Percentiles rank a stretch among this genome's conserved stretches.
These are phyloP conservation scores for Beta lomatogona DNA, from an alignment of 179 eudicot genomes.

Conservation along the genomic window DNA sequence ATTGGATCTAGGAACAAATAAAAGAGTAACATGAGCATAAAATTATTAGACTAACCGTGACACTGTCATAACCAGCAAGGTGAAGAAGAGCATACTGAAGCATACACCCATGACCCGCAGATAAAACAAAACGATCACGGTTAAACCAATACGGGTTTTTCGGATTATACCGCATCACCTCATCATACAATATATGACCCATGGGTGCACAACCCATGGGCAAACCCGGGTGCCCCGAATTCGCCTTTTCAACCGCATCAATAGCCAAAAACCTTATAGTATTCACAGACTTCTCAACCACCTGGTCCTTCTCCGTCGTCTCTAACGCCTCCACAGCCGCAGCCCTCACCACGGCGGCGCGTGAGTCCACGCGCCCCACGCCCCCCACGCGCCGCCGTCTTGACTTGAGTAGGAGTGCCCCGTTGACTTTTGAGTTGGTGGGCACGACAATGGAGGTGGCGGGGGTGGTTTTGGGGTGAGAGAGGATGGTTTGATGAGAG, in stretches of 20 bases:
- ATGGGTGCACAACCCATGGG: constrained; percentile 70
- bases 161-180: constrained; percentile 58
- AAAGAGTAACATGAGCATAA: not conserved
- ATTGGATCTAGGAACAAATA: no score
- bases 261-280: constrained; percentile 52
- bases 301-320: constrained; percentile 31
- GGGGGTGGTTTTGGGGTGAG: constrained; percentile 22
- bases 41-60: constrained; percentile 34
- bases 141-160: constrained; percentile 65
- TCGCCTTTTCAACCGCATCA: constrained; percentile 63
- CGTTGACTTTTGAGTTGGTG: constrained; percentile 17
- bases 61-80: constrained; percentile 64
- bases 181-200: constrained; percentile 57
- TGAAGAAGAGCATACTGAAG: constrained; percentile 70
- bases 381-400: constrained; percentile 1
- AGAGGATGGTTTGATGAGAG: constrained; percentile 44
- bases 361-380: constrained; percentile 24
- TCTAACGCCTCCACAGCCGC: constrained; percentile 40
- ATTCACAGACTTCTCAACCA: constrained; percentile 46
- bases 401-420: constrained; percentile 16
- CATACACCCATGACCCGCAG: constrained; percentile 72
- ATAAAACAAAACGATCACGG: constrained; percentile 57
- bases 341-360: constrained; percentile 32
- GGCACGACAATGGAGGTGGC: constrained; percentile 23
- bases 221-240: constrained; percentile 67